Conservation (phyloP, 225 moss, liverwort and hornwort genomes). For the Sphagnum tenellum region DNA sequence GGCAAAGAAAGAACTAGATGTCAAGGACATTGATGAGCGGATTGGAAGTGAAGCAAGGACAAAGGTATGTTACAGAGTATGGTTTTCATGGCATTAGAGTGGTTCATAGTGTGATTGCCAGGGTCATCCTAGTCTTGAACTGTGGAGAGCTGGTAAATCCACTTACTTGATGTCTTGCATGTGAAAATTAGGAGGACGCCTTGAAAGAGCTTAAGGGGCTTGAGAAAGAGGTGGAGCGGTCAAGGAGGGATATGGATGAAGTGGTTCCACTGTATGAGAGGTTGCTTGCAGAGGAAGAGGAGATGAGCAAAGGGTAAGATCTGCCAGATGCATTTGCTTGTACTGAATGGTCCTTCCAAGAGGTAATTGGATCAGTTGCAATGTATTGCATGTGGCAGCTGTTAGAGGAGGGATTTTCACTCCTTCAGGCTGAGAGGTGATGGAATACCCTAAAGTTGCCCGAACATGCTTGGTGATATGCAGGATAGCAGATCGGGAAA, state of each 20-base stretch:
- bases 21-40: conserved; percentile 45
- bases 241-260: conserved; percentile 53
- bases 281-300: conserved; percentile 61
- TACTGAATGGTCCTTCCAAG: too few species aligned
- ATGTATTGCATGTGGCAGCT: too few species aligned
- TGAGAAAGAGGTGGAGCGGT: conserved; percentile 63
- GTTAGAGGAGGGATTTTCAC: too few species aligned
- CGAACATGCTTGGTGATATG: background rate
- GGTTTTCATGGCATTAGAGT: too few species aligned
- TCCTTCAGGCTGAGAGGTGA: too few species aligned
- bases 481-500: conserved; percentile 85
- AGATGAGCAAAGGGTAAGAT: conserved; percentile 62
- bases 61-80: conserved; percentile 23
- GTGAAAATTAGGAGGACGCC: conserved; percentile 56
- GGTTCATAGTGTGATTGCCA: too few species aligned
- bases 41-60: conserved; percentile 38
- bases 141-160: too few species aligned
- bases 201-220: conserved; percentile 68
- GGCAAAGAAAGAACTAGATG: conserved; percentile 59
- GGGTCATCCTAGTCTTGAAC: too few species aligned
- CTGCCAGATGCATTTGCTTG: too few species aligned
- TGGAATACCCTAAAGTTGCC: too few species aligned
- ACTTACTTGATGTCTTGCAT: too few species aligned
- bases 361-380: too few species aligned
- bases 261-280: conserved; percentile 66